Base-by-base conservation (phyloP, 192 early-diverging fungal genomes). In the Lobosporangium transversale region DNA sequence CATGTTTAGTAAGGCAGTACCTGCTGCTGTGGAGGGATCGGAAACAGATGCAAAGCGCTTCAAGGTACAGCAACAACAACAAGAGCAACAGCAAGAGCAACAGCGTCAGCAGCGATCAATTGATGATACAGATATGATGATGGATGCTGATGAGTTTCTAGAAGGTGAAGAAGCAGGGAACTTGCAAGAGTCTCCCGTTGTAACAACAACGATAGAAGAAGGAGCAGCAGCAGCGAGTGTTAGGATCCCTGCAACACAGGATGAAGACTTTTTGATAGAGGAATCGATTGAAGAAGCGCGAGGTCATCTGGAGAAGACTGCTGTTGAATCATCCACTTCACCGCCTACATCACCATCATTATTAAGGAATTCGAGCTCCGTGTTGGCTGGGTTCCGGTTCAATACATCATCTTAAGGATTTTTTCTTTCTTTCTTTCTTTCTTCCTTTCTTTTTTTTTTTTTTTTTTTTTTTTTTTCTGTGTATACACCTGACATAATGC, bases 61-160 rank as follows among this genome's bases (percentile, higher is more conserved):
- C 53, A 76, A 76, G 48, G 67, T 20, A 35, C 63, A 66, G 8
- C 43, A 66, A 32, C 37, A 40, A 40, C 37, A 40, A 40, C 37
- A 40, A 40, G n/a, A n/a, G n/a, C 37, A 40, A 14, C 37, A 40
- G 14, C 37, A 40, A 40, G 27, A 32, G 17, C 51, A 40, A 23
- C 29, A 48, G 40, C 37, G 20, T 9, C 48, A 60, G 10, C 58
- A 60, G 1, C 42, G 27, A 12, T 49, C 59, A 10, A 18, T 14
- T 1, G 57, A 66, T 2, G 57, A 66, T 2, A 53, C 23, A 6
- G 73, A 66, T 12, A 33, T 27, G 31, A 35, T 66, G 52, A 76
- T 76, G 73, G 73, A 67, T 23, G 73, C 52, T 43, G 59, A 76
- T 27, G 73, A 76, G 24, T 76, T 76, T 62, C 42, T 76, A 53